Percentiles rank a stretch among this genome's conserved stretches.
Conservation (phyloP, 2,329 filamentous ascomycete species). For the Monosporascus sp. region DNA sequence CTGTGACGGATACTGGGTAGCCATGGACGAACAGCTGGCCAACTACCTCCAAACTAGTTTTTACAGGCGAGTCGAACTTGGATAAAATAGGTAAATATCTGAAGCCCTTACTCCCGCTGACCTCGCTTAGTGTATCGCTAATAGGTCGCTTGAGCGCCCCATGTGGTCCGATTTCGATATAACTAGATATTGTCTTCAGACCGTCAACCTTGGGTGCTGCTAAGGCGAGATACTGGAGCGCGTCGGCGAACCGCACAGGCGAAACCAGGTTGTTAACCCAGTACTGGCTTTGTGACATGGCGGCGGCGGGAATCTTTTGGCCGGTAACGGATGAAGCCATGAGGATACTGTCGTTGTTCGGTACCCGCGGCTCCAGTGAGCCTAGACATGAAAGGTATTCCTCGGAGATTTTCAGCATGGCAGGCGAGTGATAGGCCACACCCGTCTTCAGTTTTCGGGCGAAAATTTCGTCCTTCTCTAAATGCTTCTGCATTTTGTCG, state of each 20-base stretch:
- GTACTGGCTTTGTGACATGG: background rate
- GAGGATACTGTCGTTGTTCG: background rate
- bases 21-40: constrained; percentile 9
- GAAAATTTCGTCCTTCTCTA: constrained; percentile 11
- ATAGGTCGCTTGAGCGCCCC: constrained; percentile 2
- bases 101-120: background rate
- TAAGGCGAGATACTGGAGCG: constrained; percentile 1
- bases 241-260: constrained; percentile 8
- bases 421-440: constrained; percentile 7
- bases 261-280: constrained; percentile 7
- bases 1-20: constrained; percentile 6
- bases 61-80: background rate
- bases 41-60: constrained; percentile 2
- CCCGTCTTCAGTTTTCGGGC: constrained; percentile 11
- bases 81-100: background rate
- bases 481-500: constrained; percentile 9
- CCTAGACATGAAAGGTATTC: background rate
- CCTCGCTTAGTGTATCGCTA: background rate
- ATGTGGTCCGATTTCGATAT: constrained; percentile 10
- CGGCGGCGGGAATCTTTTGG: background rate
- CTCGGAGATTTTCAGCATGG: background rate
- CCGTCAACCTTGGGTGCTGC: background rate
- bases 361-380: background rate
- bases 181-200: background rate
- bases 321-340: background rate